Evolutionary conservation across 1,139 yeast species (phyloP), one percentile per base, ranked within the genome.

Genomic region (Lipomyces yarrowii): DNA sequence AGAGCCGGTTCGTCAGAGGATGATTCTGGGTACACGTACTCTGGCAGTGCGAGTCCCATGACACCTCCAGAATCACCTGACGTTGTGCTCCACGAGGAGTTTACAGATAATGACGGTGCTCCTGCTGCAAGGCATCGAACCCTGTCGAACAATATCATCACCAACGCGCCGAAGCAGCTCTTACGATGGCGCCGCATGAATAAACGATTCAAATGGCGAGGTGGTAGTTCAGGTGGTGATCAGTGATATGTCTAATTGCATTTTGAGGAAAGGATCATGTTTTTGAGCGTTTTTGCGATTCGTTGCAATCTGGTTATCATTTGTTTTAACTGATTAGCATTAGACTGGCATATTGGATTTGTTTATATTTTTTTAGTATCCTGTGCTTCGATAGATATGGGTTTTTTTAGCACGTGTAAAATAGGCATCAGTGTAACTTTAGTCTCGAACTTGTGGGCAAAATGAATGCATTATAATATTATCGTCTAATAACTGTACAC

Each of bases 151-250:
- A 42, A 15, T n/a, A n/a, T 21, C 48, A 8, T n/a, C 48, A 7
- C 48, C 23, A 18, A 18, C 48, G 23, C 11, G 7, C 18, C 21
- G 48, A 42, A 42, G 21, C 48, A 5, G 3, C 18, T 15, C 3
- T 21, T n/a, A 42, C 21, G 48, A 7, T 64, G 64, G 67, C 23
- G 57, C 18, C 42, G 63, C 8, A 56, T 64, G 62, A 61, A 64
- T 48, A 64, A 62, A 59, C 37, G 53, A 35, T 62, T 64, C 54
- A 62, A 62, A 53, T 64, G 67, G 67, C 61, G 63, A 39, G 8
- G 54, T 4, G 58, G 66, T 15, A 56, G 57, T 33, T 21, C 33
- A 52, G 23, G 15, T 26, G 55, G 33, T 52, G 55, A 52, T 5
- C 55, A 10, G 55, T 52, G 55, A 52, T 52, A 13, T 15, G 32